phyloP scores from a whole-genome alignment of 2,329 filamentous ascomycete species.

The Fusarium nelsonii region DNA sequence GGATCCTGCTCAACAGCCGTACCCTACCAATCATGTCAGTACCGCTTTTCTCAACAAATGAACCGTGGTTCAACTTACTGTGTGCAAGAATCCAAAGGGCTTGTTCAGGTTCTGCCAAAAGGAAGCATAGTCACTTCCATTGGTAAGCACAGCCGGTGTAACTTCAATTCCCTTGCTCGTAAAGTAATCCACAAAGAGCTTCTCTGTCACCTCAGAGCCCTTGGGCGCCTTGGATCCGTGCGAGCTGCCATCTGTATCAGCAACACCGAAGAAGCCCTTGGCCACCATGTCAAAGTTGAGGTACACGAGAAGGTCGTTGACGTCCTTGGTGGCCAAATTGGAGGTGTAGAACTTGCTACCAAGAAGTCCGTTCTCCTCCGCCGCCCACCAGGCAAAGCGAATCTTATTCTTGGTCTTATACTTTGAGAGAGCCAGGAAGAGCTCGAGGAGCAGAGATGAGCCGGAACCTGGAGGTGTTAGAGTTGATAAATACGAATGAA shows the following conservation, averaged over 20 bases:
- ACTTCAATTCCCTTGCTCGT: conserved; percentile 50
- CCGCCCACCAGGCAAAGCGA: conserved; percentile 43
- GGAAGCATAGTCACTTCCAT: conserved; percentile 50
- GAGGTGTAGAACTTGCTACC: conserved; percentile 40
- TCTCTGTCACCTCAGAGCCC: conserved; percentile 47
- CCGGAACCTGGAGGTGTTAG: conserved; percentile 29
- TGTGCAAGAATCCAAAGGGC: conserved; percentile 43
- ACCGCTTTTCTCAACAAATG: accelerated
- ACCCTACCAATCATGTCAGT: not conserved
- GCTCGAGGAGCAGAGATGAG: conserved; percentile 34
- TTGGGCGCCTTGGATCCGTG: conserved; percentile 46
- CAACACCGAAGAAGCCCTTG: conserved; percentile 42
- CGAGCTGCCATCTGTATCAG: conserved; percentile 44
- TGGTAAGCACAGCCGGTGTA: conserved; percentile 47
- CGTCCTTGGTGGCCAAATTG: conserved; percentile 27
- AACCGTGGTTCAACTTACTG: not conserved
- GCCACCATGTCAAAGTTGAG: conserved; percentile 45
- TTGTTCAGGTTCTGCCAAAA: conserved; percentile 49
- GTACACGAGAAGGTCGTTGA: conserved; percentile 40
- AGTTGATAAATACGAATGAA: accelerated
- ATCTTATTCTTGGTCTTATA: conserved; percentile 47
- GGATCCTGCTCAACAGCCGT: conserved; percentile 42
- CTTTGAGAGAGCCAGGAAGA: conserved; percentile 39
- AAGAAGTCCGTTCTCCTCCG: conserved; percentile 39
- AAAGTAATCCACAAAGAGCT: conserved; percentile 47